Percentiles rank a stretch among this genome's conserved stretches.
Conservation (phyloP, 805 yeast species). For the Tetrapisispora taiwanensis region DNA sequence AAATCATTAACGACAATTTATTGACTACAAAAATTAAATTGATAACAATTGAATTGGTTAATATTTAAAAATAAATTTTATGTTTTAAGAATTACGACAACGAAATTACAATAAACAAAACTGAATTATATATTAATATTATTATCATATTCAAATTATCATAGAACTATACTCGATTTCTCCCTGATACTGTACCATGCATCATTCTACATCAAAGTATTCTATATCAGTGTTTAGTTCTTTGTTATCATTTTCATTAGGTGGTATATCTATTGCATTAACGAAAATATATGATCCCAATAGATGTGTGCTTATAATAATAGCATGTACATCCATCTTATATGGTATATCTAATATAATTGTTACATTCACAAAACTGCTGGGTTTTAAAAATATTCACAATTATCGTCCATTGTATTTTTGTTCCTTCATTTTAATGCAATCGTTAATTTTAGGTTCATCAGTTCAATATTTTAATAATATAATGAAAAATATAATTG, state of each 20-base stretch:
- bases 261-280: constrained; percentile 17
- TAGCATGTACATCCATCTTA: constrained; percentile 17
- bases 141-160: no score
- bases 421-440: constrained; percentile 7
- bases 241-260: constrained; percentile 13
- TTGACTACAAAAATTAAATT: no score
- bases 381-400: neutral
- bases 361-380: neutral
- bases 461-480: constrained; percentile 15
- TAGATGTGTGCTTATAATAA: constrained; percentile 16
- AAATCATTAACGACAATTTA: no score
- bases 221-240: constrained; percentile 5
- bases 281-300: constrained; percentile 11
- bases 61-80: no score
- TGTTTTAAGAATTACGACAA: no score
- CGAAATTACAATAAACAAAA: no score
- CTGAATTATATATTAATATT: no score
- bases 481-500: constrained; percentile 5
- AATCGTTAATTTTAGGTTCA: constrained; percentile 13
- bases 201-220: neutral
- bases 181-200: neutral
- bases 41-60: no score
- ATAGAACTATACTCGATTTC: no score
- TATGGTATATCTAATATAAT: constrained; percentile 9
- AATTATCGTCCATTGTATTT: neutral